phyloP scores from a whole-genome alignment of 1,284 basidiomycete species.

The Trichosporon asahii region DNA sequence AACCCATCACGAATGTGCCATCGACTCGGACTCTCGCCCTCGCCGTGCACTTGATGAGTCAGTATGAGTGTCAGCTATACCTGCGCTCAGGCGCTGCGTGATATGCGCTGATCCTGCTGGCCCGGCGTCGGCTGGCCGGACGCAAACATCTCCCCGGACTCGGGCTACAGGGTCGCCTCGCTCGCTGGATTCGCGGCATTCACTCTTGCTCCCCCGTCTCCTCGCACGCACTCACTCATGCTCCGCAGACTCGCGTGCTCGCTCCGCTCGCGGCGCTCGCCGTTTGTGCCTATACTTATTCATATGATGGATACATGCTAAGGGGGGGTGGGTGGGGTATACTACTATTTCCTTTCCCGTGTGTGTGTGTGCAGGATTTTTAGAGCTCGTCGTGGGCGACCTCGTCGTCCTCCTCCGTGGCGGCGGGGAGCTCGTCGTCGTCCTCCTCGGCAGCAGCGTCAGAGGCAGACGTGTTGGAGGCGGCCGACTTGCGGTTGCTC shows the following conservation, averaged over 20 bases:
- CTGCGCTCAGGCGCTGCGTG: too few species aligned
- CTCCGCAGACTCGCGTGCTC: background rate
- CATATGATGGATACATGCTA: slow-evolving; percentile 11
- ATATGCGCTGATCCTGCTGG: too few species aligned
- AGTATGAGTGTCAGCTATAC: too few species aligned
- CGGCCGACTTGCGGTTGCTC: slow-evolving; percentile 63
- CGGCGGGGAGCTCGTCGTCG: slow-evolving; percentile 18
- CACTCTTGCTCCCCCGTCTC: too few species aligned
- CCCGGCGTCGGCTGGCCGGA: too few species aligned
- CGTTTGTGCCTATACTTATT: background rate
- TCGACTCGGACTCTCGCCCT: too few species aligned
- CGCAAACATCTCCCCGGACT: too few species aligned
- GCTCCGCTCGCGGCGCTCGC: background rate
- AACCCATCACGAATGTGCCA: too few species aligned
- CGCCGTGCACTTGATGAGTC: too few species aligned
- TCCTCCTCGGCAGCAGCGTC: slow-evolving; percentile 31
- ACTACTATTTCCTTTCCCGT: background rate
- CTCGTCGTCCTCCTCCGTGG: slow-evolving; percentile 28
- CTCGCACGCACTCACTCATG: background rate
- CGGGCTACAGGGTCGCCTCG: too few species aligned
- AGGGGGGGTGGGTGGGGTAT: too few species aligned
- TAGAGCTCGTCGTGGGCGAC: slow-evolving; percentile 50
- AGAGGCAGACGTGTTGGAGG: slow-evolving; percentile 24
- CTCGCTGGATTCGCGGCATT: too few species aligned
- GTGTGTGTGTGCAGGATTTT: background rate